Evolutionary conservation across 768 basidiomycete genomes (phyloP).

Genomic region (Psilocybe cyanescens): DNA sequence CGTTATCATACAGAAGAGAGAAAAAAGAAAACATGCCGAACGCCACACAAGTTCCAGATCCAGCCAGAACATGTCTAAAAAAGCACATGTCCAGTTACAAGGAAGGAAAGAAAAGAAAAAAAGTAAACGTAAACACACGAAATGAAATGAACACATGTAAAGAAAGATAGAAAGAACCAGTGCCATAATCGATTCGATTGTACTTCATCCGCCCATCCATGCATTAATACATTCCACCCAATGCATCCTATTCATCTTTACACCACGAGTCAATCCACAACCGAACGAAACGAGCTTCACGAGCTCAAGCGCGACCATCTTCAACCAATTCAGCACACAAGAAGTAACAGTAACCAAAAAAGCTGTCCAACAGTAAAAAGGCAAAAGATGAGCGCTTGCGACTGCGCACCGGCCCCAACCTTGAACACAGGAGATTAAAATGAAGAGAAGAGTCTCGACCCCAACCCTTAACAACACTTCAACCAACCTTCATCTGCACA

Average conservation of each 20-base stretch:
- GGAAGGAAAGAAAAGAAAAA: not conserved
- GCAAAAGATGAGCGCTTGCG: not conserved
- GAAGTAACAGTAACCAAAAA: not conserved
- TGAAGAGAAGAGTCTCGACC: not conserved
- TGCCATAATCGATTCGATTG: too few species aligned
- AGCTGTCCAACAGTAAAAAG: not conserved
- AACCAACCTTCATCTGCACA: not conserved
- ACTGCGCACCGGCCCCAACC: too few species aligned
- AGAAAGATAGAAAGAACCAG: not conserved
- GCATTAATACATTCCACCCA: too few species aligned
- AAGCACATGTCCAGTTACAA: not conserved
- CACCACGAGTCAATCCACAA: too few species aligned
- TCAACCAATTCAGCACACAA: not conserved
- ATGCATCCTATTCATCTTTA: too few species aligned
- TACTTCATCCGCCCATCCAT: too few species aligned
- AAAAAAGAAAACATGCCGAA: not conserved
- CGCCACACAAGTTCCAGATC: not conserved
- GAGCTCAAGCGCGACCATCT: too few species aligned
- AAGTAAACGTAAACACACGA: not conserved
- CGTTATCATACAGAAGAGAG: too few species aligned
- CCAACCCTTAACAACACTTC: not conserved
- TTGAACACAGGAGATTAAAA: conserved; percentile 1
- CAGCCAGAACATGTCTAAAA: not conserved
- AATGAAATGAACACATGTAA: not conserved
- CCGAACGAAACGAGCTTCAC: too few species aligned